A percentile compares a stretch with the other conserved stretches of the same genome.
Evolutionary conservation across 1,284 basidiomycete genomes (phyloP).

Genomic region (Ustilago crameri): DNA sequence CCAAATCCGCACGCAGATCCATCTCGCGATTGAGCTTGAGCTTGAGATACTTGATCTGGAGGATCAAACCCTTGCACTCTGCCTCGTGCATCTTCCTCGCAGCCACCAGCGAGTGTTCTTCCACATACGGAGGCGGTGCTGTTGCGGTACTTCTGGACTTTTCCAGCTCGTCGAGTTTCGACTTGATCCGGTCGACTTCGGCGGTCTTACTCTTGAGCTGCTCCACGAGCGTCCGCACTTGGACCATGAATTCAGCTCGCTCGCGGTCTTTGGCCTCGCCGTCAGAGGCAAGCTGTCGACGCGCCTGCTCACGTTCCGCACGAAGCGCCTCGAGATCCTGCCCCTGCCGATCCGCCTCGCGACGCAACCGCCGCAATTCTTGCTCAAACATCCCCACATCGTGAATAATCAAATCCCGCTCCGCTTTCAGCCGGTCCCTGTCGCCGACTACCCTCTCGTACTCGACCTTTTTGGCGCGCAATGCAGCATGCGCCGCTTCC

Average conservation of each 20-base stretch:
- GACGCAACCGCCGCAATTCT: conserved; percentile 40
- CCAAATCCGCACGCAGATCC: conserved; percentile 80
- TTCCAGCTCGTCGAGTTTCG: conserved; percentile 33
- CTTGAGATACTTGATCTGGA: conserved; percentile 91
- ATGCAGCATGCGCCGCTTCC: conserved; percentile 43
- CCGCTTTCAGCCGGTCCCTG: conserved; percentile 41
- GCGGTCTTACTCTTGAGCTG: conserved; percentile 40
- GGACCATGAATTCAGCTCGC: conserved; percentile 24
- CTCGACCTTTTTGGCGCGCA: conserved; percentile 37
- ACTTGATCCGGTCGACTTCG: conserved; percentile 37
- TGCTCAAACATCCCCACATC: conserved; percentile 55
- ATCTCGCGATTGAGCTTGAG: conserved; percentile 88
- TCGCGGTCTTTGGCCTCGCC: conserved; percentile 28
- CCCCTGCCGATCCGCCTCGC: conserved; percentile 49
- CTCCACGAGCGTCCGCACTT: conserved; percentile 27
- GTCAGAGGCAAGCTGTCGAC: conserved; percentile 15
- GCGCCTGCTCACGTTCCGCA: conserved; percentile 29
- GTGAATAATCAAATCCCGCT: conserved; percentile 47
- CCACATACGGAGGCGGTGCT: conserved; percentile 20
- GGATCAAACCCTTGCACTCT: conserved; percentile 86
- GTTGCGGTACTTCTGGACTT: background rate
- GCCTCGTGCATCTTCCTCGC: conserved; percentile 74
- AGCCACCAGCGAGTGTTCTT: conserved; percentile 19
- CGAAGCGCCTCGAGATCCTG: conserved; percentile 48
- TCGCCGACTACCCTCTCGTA: conserved; percentile 44